Conservation (phyloP, 352 stramenopile species). For the Nothophytophthora sp. region DNA sequence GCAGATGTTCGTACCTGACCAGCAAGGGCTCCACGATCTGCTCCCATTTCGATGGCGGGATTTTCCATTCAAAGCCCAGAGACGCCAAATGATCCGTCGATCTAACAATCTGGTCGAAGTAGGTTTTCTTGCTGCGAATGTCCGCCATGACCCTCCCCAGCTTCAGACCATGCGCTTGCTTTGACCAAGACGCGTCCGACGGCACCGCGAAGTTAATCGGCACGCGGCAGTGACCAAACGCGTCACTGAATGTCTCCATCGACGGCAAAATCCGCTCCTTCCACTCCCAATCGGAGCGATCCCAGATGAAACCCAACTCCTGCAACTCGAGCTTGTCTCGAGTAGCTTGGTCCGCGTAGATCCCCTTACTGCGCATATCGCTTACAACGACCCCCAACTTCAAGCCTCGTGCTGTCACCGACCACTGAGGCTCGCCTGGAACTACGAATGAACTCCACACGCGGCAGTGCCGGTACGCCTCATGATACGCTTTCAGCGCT, state of each 20-base stretch:
- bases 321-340: slow-evolving; percentile 9
- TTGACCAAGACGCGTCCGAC: neutral
- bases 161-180: slow-evolving; percentile 3
- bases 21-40: slow-evolving; percentile 12
- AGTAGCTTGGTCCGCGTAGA: slow-evolving; percentile 5
- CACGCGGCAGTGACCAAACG: neutral
- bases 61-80: slow-evolving; percentile 1
- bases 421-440: slow-evolving; percentile 4
- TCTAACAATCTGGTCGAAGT: slow-evolving; percentile 11
- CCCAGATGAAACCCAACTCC: slow-evolving; percentile 13
- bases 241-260: neutral
- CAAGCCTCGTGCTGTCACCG: slow-evolving; percentile 1
- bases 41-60: slow-evolving; percentile 6
- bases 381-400: slow-evolving; percentile 4
- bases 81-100: slow-evolving; percentile 2
- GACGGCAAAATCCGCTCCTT: slow-evolving; percentile 5
- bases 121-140: neutral
- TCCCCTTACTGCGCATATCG: slow-evolving; percentile 5
- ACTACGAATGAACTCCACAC: slow-evolving; percentile 7
- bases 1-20: slow-evolving; percentile 9
- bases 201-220: slow-evolving; percentile 5
- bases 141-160: neutral
- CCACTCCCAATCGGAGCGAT: slow-evolving; percentile 6
- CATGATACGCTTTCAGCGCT: slow-evolving; percentile 4
- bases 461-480: slow-evolving; percentile 11